Evolutionary conservation across 2,329 filamentous ascomycete species (phyloP), one percentile per base, ranked within the genome.

Genomic region (Neobulgaria alba): DNA sequence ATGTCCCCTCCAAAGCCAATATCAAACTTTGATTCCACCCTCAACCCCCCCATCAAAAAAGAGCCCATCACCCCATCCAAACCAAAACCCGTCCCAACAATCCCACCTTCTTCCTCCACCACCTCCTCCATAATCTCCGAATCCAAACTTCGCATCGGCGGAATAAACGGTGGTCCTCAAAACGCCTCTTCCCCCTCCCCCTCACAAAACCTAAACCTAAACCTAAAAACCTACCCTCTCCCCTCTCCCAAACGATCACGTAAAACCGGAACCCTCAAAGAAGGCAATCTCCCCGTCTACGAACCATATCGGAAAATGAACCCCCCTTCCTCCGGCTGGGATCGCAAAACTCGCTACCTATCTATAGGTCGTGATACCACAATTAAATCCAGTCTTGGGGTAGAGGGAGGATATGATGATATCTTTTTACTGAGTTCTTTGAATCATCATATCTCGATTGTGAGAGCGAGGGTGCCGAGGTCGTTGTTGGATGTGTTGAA

Each of bases 271-370:
- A 40, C 42, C 15, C 31, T 26, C 32, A 50, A 48, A 18, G 43
- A 43, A 1, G 42, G 42, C 2, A 74, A 69, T 46, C 59, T 68
- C 29, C 69, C 73, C 44, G 76, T 79, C 34, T 81, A 80, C 55
- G 77, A 81, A 55, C 73, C 68, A 50, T 81, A 81, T 59, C 70
- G 77, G 42, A 78, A 75, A 67, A 65, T 81, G 33, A 67, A 73
- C 2, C 72, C 71, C 7, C 77, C 77, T 0, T 60, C 71, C 8
- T 62, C 67, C 5, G 71, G 67, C 16, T 82, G 77, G 77, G 77
- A 82, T 53, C 66, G 64, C 43, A 78, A 77, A 60, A 68, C 71
- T 20, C 64, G 67, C 23, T 81, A 80, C 54, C 59, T 66, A 45
- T 67, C 75, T 16, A 73, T 82, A 42, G 77, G 77, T 4, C 71